Evolutionary conservation across 768 basidiomycete species (phyloP).

Genomic region (Serpula lacrymans): DNA sequence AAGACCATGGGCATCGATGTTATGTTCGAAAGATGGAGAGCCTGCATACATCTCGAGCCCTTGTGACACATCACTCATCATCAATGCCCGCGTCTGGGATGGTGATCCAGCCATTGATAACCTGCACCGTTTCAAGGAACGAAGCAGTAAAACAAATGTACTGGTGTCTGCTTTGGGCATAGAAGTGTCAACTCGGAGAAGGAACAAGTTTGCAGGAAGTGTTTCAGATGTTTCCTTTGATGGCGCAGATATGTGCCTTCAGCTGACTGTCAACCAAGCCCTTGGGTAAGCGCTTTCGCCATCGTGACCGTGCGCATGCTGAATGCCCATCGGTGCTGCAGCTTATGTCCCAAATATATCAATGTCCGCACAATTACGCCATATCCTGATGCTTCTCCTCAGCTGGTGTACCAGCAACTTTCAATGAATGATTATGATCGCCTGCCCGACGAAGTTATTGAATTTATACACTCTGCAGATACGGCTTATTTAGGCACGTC

Average conservation of each 20-base stretch:
- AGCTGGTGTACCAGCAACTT: slow-evolving; percentile 29
- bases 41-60: slow-evolving; percentile 27
- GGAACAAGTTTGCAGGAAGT: slow-evolving; percentile 61
- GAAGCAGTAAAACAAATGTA: too few species aligned
- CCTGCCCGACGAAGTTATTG: slow-evolving; percentile 47
- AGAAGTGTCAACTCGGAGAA: slow-evolving; percentile 51
- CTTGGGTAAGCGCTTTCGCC: slow-evolving; percentile 42
- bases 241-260: slow-evolving; percentile 31
- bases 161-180: slow-evolving; percentile 59
- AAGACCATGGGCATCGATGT: slow-evolving; percentile 31
- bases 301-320: neutral
- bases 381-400: slow-evolving; percentile 32
- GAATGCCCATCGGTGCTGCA: slow-evolving; percentile 15
- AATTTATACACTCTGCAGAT: slow-evolving; percentile 47
- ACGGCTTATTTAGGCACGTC: slow-evolving; percentile 55
- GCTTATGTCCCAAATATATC: slow-evolving; percentile 68
- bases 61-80: slow-evolving; percentile 13
- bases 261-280: slow-evolving; percentile 50
- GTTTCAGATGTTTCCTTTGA: slow-evolving; percentile 31
- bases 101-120: slow-evolving; percentile 54
- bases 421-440: slow-evolving; percentile 33
- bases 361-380: slow-evolving; percentile 46
- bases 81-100: slow-evolving; percentile 28
- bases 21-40: slow-evolving; percentile 23
- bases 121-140: slow-evolving; percentile 15